A percentile compares a stretch with the other conserved stretches of the same genome.
phyloP scores from a whole-genome alignment of 2,329 filamentous ascomycete genomes.

The Alternaria ethzedia region DNA sequence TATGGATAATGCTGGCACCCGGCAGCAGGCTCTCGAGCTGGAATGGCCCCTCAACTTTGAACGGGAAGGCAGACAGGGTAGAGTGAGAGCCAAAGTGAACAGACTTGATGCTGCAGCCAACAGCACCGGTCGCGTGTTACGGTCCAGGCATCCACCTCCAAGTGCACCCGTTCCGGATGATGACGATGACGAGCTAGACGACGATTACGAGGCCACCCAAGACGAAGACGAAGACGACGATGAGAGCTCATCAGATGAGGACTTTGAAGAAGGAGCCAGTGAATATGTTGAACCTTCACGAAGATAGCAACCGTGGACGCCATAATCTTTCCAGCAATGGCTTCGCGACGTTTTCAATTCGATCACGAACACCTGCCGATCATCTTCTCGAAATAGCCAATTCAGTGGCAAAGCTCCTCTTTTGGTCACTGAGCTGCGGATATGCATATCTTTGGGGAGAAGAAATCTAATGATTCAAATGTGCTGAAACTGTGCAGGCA shows the following conservation, averaged over 20 bases:
- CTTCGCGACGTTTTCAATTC: background rate
- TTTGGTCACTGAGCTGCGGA: background rate
- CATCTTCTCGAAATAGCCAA: background rate
- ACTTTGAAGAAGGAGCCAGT: conserved; percentile 11
- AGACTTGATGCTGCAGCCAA: conserved; percentile 28
- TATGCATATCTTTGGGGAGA: background rate
- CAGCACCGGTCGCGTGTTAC: conserved; percentile 20
- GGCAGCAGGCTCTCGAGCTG: conserved; percentile 45
- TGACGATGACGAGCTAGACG: conserved; percentile 18
- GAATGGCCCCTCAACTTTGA: conserved; percentile 54
- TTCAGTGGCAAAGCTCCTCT: background rate
- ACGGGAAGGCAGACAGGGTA: conserved; percentile 49
- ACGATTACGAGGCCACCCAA: conserved; percentile 25
- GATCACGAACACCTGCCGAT: background rate
- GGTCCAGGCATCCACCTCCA: background rate
- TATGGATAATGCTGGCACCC: conserved; percentile 44
- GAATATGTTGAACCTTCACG: conserved; percentile 21
- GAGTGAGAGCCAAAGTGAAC: conserved; percentile 51
- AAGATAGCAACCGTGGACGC: conserved; percentile 3
- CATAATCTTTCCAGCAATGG: background rate
- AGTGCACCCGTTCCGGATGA: background rate
- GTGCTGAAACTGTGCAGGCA: background rate
- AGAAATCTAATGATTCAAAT: background rate
- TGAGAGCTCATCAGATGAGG: background rate
- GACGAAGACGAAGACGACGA: conserved; percentile 18